Evolutionary conservation across 1,284 basidiomycete species (phyloP).

Genomic region (Gomphus bonarii): DNA sequence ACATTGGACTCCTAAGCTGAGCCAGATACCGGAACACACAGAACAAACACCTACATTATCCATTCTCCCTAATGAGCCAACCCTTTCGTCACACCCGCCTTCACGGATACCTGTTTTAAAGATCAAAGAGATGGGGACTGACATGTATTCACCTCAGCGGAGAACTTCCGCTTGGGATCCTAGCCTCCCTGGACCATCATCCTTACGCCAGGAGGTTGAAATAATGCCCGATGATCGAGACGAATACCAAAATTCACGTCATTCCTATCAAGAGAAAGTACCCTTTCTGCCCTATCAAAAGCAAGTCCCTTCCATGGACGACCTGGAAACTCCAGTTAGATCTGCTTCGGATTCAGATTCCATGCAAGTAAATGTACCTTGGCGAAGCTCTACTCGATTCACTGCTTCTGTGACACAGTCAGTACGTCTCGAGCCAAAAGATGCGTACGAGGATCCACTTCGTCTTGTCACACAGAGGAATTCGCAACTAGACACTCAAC

Average conservation of each 20-base stretch:
- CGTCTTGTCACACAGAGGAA: neutral
- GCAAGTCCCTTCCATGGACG: neutral
- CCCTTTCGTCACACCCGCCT: slow-evolving; percentile 9
- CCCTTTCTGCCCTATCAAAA: neutral
- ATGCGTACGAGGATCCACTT: neutral
- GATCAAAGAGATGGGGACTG: neutral
- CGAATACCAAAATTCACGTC: neutral
- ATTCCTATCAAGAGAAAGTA: neutral
- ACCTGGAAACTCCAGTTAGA: neutral
- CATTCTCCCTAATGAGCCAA: slow-evolving; percentile 18
- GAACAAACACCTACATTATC: slow-evolving; percentile 5
- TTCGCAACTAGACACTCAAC: neutral
- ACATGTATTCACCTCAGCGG: neutral
- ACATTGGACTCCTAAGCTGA: neutral
- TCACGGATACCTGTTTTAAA: neutral
- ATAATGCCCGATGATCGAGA: neutral
- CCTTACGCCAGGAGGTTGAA: neutral
- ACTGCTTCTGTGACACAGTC: neutral
- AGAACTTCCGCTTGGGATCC: neutral
- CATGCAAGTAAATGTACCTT: slow-evolving; percentile 6
- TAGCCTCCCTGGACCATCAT: neutral
- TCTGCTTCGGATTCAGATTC: slow-evolving; percentile 7
- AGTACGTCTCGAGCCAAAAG: neutral
- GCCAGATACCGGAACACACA: neutral
- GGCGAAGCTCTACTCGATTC: slow-evolving; percentile 1